Conservation (phyloP, 1,139 yeast species). For the Nakaseomyces uthaithaninus region DNA sequence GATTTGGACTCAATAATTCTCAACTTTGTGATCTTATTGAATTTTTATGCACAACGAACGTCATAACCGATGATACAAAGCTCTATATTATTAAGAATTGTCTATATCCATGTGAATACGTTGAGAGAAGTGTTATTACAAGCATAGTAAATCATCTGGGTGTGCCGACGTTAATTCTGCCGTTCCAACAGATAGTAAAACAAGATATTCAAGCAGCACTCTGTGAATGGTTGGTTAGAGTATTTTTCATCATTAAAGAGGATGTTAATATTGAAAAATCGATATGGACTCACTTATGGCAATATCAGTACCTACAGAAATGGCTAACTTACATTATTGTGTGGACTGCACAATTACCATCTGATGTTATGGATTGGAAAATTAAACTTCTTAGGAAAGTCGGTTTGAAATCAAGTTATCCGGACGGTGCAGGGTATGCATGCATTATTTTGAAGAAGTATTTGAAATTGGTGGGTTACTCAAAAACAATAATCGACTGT, state of each 20-base stretch:
- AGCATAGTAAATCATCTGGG: slow-evolving; percentile 32
- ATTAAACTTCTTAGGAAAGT: slow-evolving; percentile 16
- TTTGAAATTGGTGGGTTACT: slow-evolving; percentile 14
- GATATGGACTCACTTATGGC: slow-evolving; percentile 38
- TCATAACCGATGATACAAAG: slow-evolving; percentile 19
- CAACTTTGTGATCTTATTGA: slow-evolving; percentile 16
- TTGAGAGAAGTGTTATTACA: slow-evolving; percentile 27
- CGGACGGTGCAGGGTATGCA: slow-evolving; percentile 18
- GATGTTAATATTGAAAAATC: slow-evolving; percentile 27
- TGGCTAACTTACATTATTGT: slow-evolving; percentile 39
- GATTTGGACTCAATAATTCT: slow-evolving; percentile 18
- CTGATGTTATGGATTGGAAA: slow-evolving; percentile 33
- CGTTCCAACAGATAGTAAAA: slow-evolving; percentile 16
- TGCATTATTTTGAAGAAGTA: slow-evolving; percentile 20
- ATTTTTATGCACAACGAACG: slow-evolving; percentile 17
- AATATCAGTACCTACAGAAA: slow-evolving; percentile 39
- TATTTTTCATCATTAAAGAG: slow-evolving; percentile 25
- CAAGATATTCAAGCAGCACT: slow-evolving; percentile 30
- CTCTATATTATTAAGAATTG: slow-evolving; percentile 27
- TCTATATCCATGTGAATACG: slow-evolving; percentile 31
- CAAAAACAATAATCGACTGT: slow-evolving; percentile 12
- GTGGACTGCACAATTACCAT: slow-evolving; percentile 31
- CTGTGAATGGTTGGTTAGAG: slow-evolving; percentile 37
- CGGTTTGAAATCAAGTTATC: slow-evolving; percentile 20
- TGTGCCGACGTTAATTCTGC: slow-evolving; percentile 17